Base-by-base conservation (phyloP, 1,284 basidiomycete species). In the Sporisorium sorghi region DNA sequence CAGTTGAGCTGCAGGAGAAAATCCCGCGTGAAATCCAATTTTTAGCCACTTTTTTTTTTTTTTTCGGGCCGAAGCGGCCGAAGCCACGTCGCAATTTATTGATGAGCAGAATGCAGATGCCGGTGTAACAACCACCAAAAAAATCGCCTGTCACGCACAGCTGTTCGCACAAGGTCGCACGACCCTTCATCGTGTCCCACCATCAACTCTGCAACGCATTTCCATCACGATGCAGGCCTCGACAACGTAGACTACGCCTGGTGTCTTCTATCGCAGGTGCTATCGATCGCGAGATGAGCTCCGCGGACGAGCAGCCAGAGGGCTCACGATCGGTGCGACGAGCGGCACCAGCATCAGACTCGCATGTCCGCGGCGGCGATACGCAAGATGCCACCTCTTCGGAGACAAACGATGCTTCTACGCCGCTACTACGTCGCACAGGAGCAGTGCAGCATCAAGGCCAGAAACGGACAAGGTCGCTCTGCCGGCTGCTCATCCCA, bases 361-460 rank as follows among this genome's bases (percentile, higher is more conserved):
- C 28, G 12, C 40, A 19, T 28, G 5, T 30, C 26, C 39, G 19
- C n/a, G n/a, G n/a, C n/a, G n/a, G 9, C 12, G 39, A 33, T 3
- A 23, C 4, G 44, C 47, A 33, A 48, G 30, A 9, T 11, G 9
- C 19, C 14, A 8, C 21, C 26, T n/a, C 35, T 1, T 32, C 19
- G 19, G 32, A 37, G 11, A 44, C 37, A 52, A n/a, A n/a, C n/a
- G 61, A 64, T 37, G 43, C 50, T 33, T 48, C 49, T 3, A 60
- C 64, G 11, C 64, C 64, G 5, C 23, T 67, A 8, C 64, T 67
- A 7, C 53, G 12, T 5, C 48, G 44, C 6, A 24, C 56, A 11
- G 4, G 8, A 1, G 11, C 17, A 1, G 30, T 5, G 1, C 26
- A 14, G 17, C 21, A 2, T 15, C 7, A 30, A 24, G n/a, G 3